Conservation (phyloP, 2,329 filamentous ascomycete species). For the Aspergillus sp. region DNA sequence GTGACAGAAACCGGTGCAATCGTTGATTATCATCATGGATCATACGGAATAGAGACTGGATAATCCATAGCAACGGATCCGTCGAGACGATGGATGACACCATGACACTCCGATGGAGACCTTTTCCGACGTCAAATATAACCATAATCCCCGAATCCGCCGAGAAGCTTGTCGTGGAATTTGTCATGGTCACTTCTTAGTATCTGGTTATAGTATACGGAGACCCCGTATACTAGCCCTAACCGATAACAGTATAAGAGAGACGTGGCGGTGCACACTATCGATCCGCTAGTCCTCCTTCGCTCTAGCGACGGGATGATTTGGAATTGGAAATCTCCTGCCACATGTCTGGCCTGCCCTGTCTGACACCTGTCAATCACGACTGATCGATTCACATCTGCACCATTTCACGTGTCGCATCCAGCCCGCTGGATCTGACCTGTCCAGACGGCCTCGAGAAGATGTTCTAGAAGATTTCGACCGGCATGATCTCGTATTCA, state of each 20-base stretch:
- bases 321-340: slow-evolving; percentile 1
- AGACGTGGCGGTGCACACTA: background rate
- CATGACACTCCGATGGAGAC: background rate
- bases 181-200: too few relatives aligned
- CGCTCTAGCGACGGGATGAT: background rate
- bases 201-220: too few relatives aligned
- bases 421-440: background rate
- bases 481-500: background rate
- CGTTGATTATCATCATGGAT: too few relatives aligned
- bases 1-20: slow-evolving; percentile 11
- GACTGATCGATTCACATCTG: background rate
- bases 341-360: background rate
- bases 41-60: background rate
- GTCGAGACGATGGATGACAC: too few relatives aligned
- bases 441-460: too few relatives aligned
- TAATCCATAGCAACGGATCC: background rate
- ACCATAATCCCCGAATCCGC: background rate
- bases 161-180: too few relatives aligned
- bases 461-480: background rate
- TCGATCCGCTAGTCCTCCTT: background rate
- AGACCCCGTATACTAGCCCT: too few relatives aligned
- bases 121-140: background rate
- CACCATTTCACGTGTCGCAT: background rate
- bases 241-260: too few relatives aligned
- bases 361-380: slow-evolving; percentile 1